Percentiles rank a stretch among this genome's conserved stretches.
These are phyloP conservation scores for Miscanthus sacchariflorus DNA, from an alignment of 202 grass and related monocot species.

Conservation along the genomic window DNA sequence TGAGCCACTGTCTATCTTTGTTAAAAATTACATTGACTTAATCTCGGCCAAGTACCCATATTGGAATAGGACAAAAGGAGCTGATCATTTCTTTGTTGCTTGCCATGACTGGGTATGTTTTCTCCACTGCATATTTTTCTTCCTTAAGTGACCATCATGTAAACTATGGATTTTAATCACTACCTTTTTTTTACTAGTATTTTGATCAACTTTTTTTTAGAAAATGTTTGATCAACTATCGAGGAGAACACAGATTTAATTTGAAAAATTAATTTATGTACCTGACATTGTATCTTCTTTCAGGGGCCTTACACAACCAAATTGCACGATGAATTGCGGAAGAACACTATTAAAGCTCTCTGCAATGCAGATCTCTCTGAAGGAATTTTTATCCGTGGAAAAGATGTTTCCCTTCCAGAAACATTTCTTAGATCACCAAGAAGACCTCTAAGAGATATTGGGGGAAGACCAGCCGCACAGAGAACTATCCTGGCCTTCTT, in stretches of 20 bases:
- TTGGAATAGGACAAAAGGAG: slow-evolving; percentile 88
- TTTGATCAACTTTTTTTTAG: not conserved
- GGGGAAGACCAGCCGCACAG: slow-evolving; percentile 66
- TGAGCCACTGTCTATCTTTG: slow-evolving; percentile 66
- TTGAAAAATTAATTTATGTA: not conserved
- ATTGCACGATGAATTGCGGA: slow-evolving; percentile 73
- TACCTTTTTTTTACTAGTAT: not conserved
- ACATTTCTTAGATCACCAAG: slow-evolving; percentile 81
- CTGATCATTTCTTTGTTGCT: slow-evolving; percentile 93
- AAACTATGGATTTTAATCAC: not conserved
- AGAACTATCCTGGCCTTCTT: slow-evolving; percentile 87
- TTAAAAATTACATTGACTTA: slow-evolving; percentile 83
- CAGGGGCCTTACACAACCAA: slow-evolving; percentile 88
- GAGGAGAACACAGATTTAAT: not conserved
- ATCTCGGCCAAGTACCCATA: slow-evolving; percentile 77
- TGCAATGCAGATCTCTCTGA: slow-evolving; percentile 88
- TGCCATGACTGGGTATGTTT: slow-evolving; percentile 97
- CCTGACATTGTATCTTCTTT: slow-evolving; percentile 8
- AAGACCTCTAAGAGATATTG: slow-evolving; percentile 72
- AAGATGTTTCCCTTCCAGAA: slow-evolving; percentile 93
- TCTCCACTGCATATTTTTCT: slow-evolving; percentile 30
- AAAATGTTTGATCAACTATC: not conserved
- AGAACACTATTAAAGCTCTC: slow-evolving; percentile 87
- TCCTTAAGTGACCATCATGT: slow-evolving; percentile 8
- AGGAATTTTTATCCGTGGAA: slow-evolving; percentile 80